phyloP scores from a whole-genome alignment of 306 rosid species.

The Prunus davidiana region DNA sequence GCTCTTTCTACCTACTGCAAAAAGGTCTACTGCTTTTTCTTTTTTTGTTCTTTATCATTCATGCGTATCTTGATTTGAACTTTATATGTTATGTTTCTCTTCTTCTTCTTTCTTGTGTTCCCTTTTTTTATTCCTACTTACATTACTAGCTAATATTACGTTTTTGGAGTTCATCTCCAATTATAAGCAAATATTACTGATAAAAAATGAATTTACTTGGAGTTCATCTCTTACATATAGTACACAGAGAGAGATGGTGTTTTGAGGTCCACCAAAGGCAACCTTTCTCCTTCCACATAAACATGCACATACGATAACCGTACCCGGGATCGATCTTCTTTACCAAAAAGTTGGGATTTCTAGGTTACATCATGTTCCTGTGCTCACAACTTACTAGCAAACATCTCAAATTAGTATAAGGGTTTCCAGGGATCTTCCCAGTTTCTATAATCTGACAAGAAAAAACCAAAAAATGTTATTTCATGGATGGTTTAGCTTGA shows the following conservation, averaged over 20 bases:
- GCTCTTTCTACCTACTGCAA: constrained; percentile 20
- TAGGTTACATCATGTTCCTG: neutral
- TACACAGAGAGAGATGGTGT: too few relatives aligned
- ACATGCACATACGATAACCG: too few relatives aligned
- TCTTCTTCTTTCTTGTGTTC: neutral
- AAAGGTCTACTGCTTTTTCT: constrained; percentile 38
- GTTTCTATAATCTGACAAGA: neutral
- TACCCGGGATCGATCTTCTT: too few relatives aligned
- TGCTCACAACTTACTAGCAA: neutral
- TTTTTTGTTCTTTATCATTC: neutral
- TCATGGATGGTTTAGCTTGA: neutral
- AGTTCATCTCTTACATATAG: neutral
- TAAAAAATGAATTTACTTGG: neutral
- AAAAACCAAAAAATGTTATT: neutral
- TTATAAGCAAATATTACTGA: neutral
- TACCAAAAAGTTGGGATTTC: neutral
- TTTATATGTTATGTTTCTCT: neutral
- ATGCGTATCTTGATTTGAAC: neutral
- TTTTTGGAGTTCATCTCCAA: neutral
- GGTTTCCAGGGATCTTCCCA: neutral
- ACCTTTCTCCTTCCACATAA: too few relatives aligned
- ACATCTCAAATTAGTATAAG: neutral
- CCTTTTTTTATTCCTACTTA: neutral
- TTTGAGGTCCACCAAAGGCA: too few relatives aligned
- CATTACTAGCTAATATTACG: neutral